Evolutionary conservation across 23 red algal species (phyloP).

Genomic region (Chondrus crispus): DNA sequence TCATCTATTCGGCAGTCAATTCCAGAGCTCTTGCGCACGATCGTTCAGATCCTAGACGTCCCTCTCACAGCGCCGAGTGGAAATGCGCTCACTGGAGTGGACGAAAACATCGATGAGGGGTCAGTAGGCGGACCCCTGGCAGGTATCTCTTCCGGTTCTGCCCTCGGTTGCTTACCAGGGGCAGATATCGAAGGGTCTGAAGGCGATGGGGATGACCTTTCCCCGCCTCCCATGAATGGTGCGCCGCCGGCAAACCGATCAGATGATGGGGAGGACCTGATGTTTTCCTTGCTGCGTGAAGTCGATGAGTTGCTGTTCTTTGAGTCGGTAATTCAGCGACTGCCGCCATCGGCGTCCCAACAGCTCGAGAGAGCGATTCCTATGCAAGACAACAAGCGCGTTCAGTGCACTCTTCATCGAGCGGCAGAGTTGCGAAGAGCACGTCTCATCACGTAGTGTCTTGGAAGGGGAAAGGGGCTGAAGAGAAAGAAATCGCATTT

Average conservation of each 20-base stretch:
- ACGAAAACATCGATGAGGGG: too few relatives aligned
- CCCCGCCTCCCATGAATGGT: too few relatives aligned
- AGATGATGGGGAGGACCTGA: background rate
- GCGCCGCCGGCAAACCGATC: too few relatives aligned
- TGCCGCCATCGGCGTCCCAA: background rate
- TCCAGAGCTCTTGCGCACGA: background rate
- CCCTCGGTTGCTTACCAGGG: too few relatives aligned
- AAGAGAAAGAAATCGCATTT: too few relatives aligned
- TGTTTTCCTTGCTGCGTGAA: slow-evolving; percentile 5
- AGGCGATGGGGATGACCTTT: too few relatives aligned
- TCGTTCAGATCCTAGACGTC: background rate
- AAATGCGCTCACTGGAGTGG: background rate
- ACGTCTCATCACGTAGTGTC: too few relatives aligned
- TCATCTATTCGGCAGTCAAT: background rate
- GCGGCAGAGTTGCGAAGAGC: background rate
- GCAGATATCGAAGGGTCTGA: too few relatives aligned
- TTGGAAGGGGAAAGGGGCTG: too few relatives aligned
- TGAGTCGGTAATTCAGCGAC: background rate
- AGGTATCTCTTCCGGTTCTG: too few relatives aligned
- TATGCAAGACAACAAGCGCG: background rate
- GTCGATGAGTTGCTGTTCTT: slow-evolving; percentile 29
- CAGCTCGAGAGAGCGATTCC: background rate
- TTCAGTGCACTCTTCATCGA: background rate
- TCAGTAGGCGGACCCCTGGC: too few relatives aligned
- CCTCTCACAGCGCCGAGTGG: too few relatives aligned